Evolutionary conservation across 331 rosid genomes (phyloP), one percentile per base, ranked within the genome.

Genomic region (Dryas integrifolia): DNA sequence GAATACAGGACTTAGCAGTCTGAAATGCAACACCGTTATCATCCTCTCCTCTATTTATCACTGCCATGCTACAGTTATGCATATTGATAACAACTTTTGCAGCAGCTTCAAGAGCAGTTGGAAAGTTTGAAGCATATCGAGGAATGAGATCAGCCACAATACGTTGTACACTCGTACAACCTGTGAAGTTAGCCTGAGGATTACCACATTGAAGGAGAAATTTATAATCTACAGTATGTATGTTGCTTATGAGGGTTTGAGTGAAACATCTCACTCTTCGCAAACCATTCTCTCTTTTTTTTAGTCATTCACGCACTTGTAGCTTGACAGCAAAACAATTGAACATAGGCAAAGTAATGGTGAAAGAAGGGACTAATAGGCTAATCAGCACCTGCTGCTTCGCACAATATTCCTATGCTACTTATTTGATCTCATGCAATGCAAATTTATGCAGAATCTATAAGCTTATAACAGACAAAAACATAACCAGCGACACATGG

Each of bases 121-220:
- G 97, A 69, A 92, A 89, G 72, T 86, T 85, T 49, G 88, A 77
- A 70, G 98, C 96, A 79, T 86, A 94, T 67, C 88, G 89, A 74
- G 97, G 98, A 86, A 94, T 89, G 64, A 89, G 85, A 68, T 94
- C 88, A 5, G 97, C 97, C 72, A 86, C 97, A 78, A 91, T 86
- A 63, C 97, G 85, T 73, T 88, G 91, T 45, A 84, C 97, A 77
- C 98, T 91, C 30, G 80, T 70, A 86, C 95, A 91, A 72, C 98
- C 98, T 94, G 85, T 47, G 70, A 57, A 73, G 52, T 72, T 38
- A 76, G 73, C 71, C 70, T 59, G 73, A 71, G 40, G 60, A 41
- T 79, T 57, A 77, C 59, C 57, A 73, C 75, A 59, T 61, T 50
- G 76, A 65, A 60, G 49, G 63, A 64, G 43, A 21, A 67, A 21